Base-by-base conservation (phyloP, 495 filamentous ascomycete genomes). In the Xylaria sp. region DNA sequence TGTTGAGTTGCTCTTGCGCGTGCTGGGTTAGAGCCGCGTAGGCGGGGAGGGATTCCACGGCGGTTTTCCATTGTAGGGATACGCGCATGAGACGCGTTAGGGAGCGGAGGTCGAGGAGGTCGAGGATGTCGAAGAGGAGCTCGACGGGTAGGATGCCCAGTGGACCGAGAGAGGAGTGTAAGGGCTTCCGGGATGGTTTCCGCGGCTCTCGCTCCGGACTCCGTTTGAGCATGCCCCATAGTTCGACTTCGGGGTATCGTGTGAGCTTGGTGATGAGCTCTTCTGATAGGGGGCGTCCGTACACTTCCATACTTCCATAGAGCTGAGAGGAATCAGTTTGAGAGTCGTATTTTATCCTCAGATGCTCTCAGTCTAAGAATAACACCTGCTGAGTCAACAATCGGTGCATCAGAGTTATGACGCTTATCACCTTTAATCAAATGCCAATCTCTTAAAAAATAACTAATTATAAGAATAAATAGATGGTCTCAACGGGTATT, bases 151-250 rank as follows among this genome's bases (percentile, higher is more conserved):
- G 7, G 11, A 21, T 61, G 5, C 19, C 58, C 9, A 61, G 0
- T 5, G 19, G 15, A 41, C 58, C 58, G 19, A 61, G 58, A 3
- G 35, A 61, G 24, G n/a, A 21, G 37, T n/a, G 14, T 14, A 31
- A 5, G 12, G 31, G 55, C 12, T 58, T 24, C 55, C 55, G 31
- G 21, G 6, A 35, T n/a, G 55, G 55, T 35, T 33, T 35, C 12
- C 55, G 55, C 55, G 12, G 9, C 31, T 3, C 55, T 5, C 0
- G 1, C 12, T 58, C 26, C 29, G 3, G 55, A 14, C 3, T 29
- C 24, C 50, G 50, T 55, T 55, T 55, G 8, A 55, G n/a, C 50
- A 55, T 26, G 12, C 50, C 50, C 50, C n/a, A 55, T 12, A 55
- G 50, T 29, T 55, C 50, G 24, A 55, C 9, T 31, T 24, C 50